Evolutionary conservation across 495 filamentous ascomycete species (phyloP).

Genomic region (Coniosporium apollinis): DNA sequence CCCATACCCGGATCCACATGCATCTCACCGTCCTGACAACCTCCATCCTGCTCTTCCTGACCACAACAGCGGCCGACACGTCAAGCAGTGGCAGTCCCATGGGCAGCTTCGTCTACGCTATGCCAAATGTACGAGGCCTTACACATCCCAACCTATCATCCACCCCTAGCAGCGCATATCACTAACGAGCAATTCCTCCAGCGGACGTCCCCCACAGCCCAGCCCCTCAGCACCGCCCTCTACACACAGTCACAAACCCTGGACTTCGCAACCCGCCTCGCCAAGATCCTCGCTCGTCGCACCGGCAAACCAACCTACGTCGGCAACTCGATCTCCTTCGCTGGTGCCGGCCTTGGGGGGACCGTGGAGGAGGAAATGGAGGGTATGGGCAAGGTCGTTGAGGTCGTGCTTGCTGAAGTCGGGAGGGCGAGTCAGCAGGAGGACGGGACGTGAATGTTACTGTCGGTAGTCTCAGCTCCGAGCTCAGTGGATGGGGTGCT

Average conservation of each 20-base stretch:
- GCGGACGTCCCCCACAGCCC: conserved; percentile 35
- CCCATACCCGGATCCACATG: conserved; percentile 64
- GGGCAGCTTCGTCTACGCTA: conserved; percentile 80
- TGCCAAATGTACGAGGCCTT: conserved; percentile 80
- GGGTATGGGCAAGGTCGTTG: conserved; percentile 54
- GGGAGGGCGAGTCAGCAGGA: conserved; percentile 12
- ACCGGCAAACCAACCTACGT: conserved; percentile 64
- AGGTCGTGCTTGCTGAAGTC: conserved; percentile 46
- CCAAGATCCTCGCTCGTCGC: conserved; percentile 61
- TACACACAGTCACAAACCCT: conserved; percentile 57
- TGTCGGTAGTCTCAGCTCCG: no score
- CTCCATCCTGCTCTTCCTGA: conserved; percentile 57
- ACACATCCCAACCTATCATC: no score
- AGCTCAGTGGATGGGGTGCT: no score
- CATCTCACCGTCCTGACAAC: conserved; percentile 53
- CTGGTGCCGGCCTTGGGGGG: conserved; percentile 49
- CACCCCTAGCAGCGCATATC: no score
- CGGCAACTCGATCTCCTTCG: conserved; percentile 55
- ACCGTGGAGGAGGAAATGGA: conserved; percentile 92
- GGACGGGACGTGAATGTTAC: no score
- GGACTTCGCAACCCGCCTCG: conserved; percentile 72
- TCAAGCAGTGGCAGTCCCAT: conserved; percentile 34
- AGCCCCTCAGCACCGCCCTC: conserved; percentile 60
- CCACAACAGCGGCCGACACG: conserved; percentile 49
- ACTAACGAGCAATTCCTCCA: no score